Evolutionary conservation across 2,329 filamentous ascomycete species (phyloP).

Genomic region (Apiospora marii): DNA sequence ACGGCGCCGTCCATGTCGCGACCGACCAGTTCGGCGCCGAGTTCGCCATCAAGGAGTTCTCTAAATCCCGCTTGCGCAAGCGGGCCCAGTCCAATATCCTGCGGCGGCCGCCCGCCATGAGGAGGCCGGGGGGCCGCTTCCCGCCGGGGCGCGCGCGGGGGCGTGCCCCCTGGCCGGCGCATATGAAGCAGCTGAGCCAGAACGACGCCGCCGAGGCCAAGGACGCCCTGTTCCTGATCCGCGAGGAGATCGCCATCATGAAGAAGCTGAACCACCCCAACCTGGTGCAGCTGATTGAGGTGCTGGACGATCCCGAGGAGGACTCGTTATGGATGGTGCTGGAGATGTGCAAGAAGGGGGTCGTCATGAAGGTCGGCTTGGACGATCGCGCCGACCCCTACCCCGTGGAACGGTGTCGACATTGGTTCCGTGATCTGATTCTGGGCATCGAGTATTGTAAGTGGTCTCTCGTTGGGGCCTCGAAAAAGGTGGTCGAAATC

Average conservation of each 20-base stretch:
- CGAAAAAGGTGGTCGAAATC: neutral
- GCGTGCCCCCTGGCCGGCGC: conserved; percentile 33
- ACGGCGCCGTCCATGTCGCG: conserved; percentile 90
- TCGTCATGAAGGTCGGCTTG: conserved; percentile 95
- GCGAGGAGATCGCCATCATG: conserved; percentile 98
- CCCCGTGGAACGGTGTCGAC: conserved; percentile 79
- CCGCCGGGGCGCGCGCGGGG: conserved; percentile 38
- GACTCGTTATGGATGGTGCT: conserved; percentile 98
- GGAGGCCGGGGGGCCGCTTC: conserved; percentile 48
- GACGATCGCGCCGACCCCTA: conserved; percentile 85
- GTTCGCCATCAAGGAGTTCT: conserved; percentile 98
- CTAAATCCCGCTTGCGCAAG: conserved; percentile 88
- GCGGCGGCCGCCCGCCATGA: conserved; percentile 47
- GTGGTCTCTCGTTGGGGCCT: conserved; percentile 43
- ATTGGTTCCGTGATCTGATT: conserved; percentile 95
- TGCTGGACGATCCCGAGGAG: conserved; percentile 92
- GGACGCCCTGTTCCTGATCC: conserved; percentile 83
- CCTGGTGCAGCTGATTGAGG: conserved; percentile 91
- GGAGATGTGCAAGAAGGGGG: conserved; percentile 98
- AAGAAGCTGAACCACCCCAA: conserved; percentile 97
- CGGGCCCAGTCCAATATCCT: conserved; percentile 90
- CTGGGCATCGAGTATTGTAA: conserved; percentile 90
- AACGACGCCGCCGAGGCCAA: conserved; percentile 67
- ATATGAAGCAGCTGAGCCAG: conserved; percentile 43
- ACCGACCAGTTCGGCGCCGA: conserved; percentile 90